Percentiles rank a stretch among this genome's conserved stretches.
phyloP scores from a whole-genome alignment of 1,284 basidiomycete genomes.

The Golubevia sp. region DNA sequence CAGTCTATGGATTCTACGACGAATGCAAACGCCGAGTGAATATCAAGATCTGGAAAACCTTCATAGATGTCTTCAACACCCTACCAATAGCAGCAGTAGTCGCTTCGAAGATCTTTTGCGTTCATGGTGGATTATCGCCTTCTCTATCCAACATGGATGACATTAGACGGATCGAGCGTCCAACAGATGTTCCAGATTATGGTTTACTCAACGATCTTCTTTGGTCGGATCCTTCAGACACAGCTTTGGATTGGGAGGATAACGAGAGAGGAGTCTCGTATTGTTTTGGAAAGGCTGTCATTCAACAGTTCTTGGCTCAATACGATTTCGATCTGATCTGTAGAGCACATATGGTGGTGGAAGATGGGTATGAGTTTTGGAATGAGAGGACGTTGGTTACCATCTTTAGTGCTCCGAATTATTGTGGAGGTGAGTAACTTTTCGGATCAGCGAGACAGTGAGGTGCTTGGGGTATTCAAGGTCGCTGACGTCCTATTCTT shows the following conservation, averaged over 20 bases:
- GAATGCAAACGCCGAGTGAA: slow-evolving; percentile 99
- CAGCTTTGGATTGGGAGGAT: slow-evolving; percentile 98
- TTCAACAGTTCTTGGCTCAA: slow-evolving; percentile 85
- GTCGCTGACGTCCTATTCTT: slow-evolving; percentile 10
- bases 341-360: slow-evolving; percentile 99
- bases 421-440: slow-evolving; percentile 81
- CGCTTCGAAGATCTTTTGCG: slow-evolving; percentile 99
- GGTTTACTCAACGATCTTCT: slow-evolving; percentile 95
- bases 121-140: slow-evolving; percentile 97
- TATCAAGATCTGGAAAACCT: slow-evolving; percentile 99
- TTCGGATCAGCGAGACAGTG: neutral
- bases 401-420: slow-evolving; percentile 91
- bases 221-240: slow-evolving; percentile 98
- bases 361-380: slow-evolving; percentile 98
- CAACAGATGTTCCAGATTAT: slow-evolving; percentile 99
- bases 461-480: slow-evolving; percentile 5
- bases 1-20: slow-evolving; percentile 99
- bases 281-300: slow-evolving; percentile 97
- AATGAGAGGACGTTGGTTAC: slow-evolving; percentile 98
- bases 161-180: slow-evolving; percentile 95
- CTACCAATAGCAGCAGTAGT: slow-evolving; percentile 98
- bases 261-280: slow-evolving; percentile 99
- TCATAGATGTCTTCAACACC: slow-evolving; percentile 99
- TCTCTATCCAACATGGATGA: slow-evolving; percentile 98
- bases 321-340: slow-evolving; percentile 98